Evolutionary conservation across 768 basidiomycete species (phyloP), one percentile per base, ranked within the genome.

Genomic region (Mycena pura): DNA sequence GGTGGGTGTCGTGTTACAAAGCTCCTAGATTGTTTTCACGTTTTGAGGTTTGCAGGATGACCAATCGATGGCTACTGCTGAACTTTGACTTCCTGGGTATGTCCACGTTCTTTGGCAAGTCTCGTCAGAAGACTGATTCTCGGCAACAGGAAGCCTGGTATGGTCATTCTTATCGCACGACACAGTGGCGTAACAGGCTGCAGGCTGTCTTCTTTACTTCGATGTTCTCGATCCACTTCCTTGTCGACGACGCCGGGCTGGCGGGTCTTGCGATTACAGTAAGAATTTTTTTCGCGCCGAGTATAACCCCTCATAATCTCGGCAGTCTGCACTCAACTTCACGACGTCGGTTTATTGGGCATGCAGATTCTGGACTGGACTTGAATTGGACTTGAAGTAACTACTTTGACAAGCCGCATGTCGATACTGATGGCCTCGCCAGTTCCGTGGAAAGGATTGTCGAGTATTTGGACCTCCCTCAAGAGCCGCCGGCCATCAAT

Each of bases 381-480:
- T 88, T 11, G 87, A 88, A 67, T 75, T 87, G 5, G 84, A 86
- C 69, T 72, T 86, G 52, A 87, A 86, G 84, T 85, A 64, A n/a
- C n/a, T 6, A 80, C 72, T 6, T 21, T 19, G 3, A 36, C 3
- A 13, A 21, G 24, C 17, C 11, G 11, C 8, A 17, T n/a, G 43
- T 22, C 13, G 6, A n/a, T 25, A 9, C 17, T 64, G 28, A 60
- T 14, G 3, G 3, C 34, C 53, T 48, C 15, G 5, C 6, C 49
- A 93, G 91, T 76, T 89, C 92, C 7, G 93, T 96, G 10, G 95
- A 98, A 72, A 89, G 95, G 57, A 82, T 96, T 17, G 87, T 93
- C 14, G 95, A 96, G 79, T 96, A 96, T 78, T 85, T 96, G n/a
- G 86, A 92, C 50, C 82, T 97, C 6, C 93, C 93, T 0, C 92